These are phyloP conservation scores for Amanita pallidorosea DNA, from an alignment of 768 basidiomycete genomes.

Conservation along the genomic window DNA sequence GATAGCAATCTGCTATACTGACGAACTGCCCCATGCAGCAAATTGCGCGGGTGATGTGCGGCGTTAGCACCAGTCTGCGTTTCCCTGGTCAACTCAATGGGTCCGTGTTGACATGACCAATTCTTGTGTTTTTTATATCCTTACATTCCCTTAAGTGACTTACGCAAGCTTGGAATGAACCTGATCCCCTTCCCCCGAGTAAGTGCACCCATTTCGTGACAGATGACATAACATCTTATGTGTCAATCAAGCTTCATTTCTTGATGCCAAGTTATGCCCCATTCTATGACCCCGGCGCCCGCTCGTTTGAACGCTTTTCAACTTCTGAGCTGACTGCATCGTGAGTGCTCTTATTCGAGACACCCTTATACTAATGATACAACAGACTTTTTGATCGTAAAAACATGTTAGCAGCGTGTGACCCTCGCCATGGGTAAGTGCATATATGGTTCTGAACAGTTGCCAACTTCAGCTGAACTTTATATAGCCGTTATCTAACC, in stretches of 20 bases:
- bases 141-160: constrained; percentile 38
- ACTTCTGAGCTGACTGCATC: constrained; percentile 64
- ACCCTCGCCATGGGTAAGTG: constrained; percentile 61
- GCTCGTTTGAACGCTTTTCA: constrained; percentile 47
- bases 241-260: constrained; percentile 69
- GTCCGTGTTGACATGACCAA: constrained; percentile 23
- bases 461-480: background rate
- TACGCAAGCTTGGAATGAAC: constrained; percentile 89
- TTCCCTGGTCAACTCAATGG: constrained; percentile 94
- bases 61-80: constrained; percentile 83
- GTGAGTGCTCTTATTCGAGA: constrained; percentile 26
- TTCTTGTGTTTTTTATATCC: background rate
- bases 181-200: constrained; percentile 94
- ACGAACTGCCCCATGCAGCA: constrained; percentile 27
- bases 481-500: constrained; percentile 67
- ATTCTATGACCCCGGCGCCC: constrained; percentile 57
- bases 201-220: constrained; percentile 32
- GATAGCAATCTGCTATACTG: background rate
- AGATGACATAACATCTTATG: background rate
- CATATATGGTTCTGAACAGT: constrained; percentile 12
- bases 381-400: constrained; percentile 67
- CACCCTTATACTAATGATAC: no score
- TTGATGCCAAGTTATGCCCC: constrained; percentile 94
- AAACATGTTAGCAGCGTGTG: constrained; percentile 74
- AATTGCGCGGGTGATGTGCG: constrained; percentile 87